Conservation (phyloP, 1,284 basidiomycete species). For the Sanguinoderma infundibulare region DNA sequence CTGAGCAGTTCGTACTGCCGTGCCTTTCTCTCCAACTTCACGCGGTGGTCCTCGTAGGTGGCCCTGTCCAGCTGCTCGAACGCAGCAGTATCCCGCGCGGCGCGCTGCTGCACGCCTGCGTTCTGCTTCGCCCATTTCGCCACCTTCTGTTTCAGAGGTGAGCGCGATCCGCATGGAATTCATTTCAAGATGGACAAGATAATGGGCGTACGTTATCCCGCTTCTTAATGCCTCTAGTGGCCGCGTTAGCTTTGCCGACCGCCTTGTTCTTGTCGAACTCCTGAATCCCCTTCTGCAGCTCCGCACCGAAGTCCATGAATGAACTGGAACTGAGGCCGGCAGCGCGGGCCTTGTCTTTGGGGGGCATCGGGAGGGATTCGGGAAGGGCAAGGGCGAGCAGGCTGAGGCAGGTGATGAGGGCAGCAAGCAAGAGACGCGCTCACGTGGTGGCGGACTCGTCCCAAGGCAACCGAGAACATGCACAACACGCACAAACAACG, state of each 20-base stretch:
- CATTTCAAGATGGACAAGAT: slow-evolving; percentile 24
- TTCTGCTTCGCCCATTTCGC: slow-evolving; percentile 75
- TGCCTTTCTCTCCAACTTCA: slow-evolving; percentile 79
- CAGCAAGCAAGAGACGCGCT: slow-evolving; percentile 8
- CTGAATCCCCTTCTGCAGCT: slow-evolving; percentile 69
- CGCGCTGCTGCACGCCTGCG: slow-evolving; percentile 67
- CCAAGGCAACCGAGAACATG: slow-evolving; percentile 3
- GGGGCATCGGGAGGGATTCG: slow-evolving; percentile 27
- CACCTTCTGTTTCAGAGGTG: slow-evolving; percentile 54
- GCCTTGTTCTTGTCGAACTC: slow-evolving; percentile 65
- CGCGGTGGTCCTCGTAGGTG: slow-evolving; percentile 71
- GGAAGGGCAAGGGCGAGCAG: background rate
- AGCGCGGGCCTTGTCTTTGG: slow-evolving; percentile 59
- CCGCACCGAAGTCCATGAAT: slow-evolving; percentile 78
- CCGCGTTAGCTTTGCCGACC: slow-evolving; percentile 51
- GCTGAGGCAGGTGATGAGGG: background rate
- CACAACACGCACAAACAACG: slow-evolving; percentile 23
- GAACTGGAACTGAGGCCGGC: slow-evolving; percentile 71
- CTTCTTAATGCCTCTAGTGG: slow-evolving; percentile 61
- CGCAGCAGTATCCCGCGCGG: slow-evolving; percentile 62
- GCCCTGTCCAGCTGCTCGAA: slow-evolving; percentile 66
- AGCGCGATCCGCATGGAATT: background rate
- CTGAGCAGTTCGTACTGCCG: slow-evolving; percentile 81
- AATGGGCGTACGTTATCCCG: slow-evolving; percentile 59
- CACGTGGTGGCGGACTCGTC: slow-evolving; percentile 10